Conservation (phyloP, 2,329 filamentous ascomycete species). For the Westerdykella aurantiaca region DNA sequence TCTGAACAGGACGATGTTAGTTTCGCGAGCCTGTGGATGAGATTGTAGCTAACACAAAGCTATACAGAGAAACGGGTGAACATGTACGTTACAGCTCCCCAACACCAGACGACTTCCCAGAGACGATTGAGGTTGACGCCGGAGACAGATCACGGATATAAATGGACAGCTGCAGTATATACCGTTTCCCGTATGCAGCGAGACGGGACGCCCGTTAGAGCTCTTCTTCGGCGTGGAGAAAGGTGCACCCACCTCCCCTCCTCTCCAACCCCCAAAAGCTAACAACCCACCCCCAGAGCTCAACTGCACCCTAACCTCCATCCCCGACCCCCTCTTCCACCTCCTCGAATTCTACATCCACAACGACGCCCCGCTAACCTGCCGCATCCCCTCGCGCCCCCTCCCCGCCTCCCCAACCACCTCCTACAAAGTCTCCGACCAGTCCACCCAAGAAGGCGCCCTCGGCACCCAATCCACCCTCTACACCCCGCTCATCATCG, state of each 20-base stretch:
- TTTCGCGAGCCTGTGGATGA: background rate
- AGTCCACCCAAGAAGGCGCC: conserved; percentile 38
- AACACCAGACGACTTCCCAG: background rate
- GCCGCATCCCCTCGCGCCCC: conserved; percentile 78
- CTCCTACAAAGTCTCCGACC: conserved; percentile 28
- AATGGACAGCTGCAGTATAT: conserved; percentile 84
- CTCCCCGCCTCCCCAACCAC: conserved; percentile 38
- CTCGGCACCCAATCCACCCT: conserved; percentile 29
- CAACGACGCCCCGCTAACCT: conserved; percentile 87
- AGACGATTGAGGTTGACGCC: conserved; percentile 2
- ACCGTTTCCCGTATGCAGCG: conserved; percentile 84
- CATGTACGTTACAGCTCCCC: conserved; percentile 47
- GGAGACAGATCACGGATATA: conserved; percentile 59
- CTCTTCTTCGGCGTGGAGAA: conserved; percentile 77
- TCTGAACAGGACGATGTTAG: conserved; percentile 49
- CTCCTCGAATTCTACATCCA: conserved; percentile 95
- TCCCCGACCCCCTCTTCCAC: conserved; percentile 77
- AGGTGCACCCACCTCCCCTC: conserved; percentile 21
- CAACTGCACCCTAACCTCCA: conserved; percentile 75
- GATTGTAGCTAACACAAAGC: no score
- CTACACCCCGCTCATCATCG: conserved; percentile 81
- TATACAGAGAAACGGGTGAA: conserved; percentile 72
- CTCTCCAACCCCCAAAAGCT: background rate
- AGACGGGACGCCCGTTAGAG: conserved; percentile 75
- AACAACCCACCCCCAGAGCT: conserved; percentile 48